Percentiles rank a stretch among this genome's conserved stretches.
phyloP scores from a whole-genome alignment of 2,329 filamentous ascomycete genomes.

The Penicillium sp. region DNA sequence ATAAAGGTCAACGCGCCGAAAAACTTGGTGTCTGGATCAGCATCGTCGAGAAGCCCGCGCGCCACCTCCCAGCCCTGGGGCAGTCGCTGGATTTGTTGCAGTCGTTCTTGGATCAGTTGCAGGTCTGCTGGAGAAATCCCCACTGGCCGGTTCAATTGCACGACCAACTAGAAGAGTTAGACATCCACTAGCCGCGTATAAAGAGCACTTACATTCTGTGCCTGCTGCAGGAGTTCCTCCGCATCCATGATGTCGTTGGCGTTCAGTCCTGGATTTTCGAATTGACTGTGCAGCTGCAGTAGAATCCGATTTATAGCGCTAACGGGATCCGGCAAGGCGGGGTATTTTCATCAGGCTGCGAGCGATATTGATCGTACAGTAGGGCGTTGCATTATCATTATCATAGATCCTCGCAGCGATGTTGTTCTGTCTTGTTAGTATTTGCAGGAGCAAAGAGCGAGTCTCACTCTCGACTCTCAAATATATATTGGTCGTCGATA shows the following conservation, averaged over 20 bases:
- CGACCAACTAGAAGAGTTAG: constrained; percentile 33
- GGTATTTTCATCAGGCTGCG: not conserved
- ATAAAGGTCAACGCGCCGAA: constrained; percentile 91
- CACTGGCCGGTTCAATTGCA: constrained; percentile 41
- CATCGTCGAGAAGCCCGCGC: constrained; percentile 65
- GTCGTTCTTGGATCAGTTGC: constrained; percentile 62
- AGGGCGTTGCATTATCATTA: too few relatives aligned
- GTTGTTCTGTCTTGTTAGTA: not conserved
- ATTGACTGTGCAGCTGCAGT: not conserved
- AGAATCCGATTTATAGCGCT: constrained; percentile 15
- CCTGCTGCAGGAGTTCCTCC: constrained; percentile 27
- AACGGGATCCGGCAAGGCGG: constrained; percentile 15
- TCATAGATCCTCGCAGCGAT: too few relatives aligned
- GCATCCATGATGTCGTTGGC: constrained; percentile 15
- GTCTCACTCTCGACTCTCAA: too few relatives aligned
- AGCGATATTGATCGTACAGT: too few relatives aligned
- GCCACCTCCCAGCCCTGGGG: constrained; percentile 82
- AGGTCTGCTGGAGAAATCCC: constrained; percentile 41
- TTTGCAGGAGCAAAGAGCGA: not conserved
- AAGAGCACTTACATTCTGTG: constrained; percentile 22
- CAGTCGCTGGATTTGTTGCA: constrained; percentile 76
- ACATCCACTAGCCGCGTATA: not conserved
- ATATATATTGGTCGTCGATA: too few relatives aligned
- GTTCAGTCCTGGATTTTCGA: not conserved
- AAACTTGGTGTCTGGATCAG: constrained; percentile 75